A percentile compares a stretch with the other conserved stretches of the same genome.
Conservation (phyloP, 768 basidiomycete genomes). For the Ramaria rubella region DNA sequence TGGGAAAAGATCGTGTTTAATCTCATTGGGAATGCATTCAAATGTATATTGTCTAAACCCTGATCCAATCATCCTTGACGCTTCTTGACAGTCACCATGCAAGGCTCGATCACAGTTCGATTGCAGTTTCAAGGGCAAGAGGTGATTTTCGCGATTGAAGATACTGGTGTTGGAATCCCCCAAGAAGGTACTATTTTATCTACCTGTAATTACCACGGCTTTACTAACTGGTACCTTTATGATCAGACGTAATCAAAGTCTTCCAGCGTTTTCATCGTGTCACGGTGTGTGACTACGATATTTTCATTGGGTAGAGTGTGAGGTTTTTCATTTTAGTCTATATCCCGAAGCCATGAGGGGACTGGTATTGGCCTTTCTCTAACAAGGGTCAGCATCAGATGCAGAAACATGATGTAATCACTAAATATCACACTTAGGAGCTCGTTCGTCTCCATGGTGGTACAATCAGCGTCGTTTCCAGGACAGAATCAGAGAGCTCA, state of each 20-base stretch:
- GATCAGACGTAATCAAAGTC: constrained; percentile 21
- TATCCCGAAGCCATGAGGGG: constrained; percentile 29
- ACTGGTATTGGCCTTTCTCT: constrained; percentile 32
- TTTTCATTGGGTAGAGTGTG: background rate
- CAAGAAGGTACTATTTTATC: constrained; percentile 15
- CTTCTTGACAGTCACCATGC: constrained; percentile 23
- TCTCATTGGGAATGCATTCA: constrained; percentile 30
- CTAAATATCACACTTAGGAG: constrained; percentile 19
- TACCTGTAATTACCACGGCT: background rate
- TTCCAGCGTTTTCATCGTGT: constrained; percentile 34
- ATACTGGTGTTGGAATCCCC: constrained; percentile 36
- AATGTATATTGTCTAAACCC: constrained; percentile 19
- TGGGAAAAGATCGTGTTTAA: constrained; percentile 27
- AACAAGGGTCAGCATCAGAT: constrained; percentile 19
- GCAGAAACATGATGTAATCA: background rate
- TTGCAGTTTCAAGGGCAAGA: constrained; percentile 20
- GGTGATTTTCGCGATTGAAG: constrained; percentile 27
- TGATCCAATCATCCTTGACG: constrained; percentile 18
- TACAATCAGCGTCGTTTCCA: constrained; percentile 24
- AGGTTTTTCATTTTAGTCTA: constrained; percentile 13
- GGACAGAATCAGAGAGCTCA: constrained; percentile 20
- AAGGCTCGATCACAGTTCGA: constrained; percentile 28
- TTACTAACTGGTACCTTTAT: background rate
- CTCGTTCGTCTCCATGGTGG: constrained; percentile 33
- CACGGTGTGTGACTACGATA: constrained; percentile 9